Percentiles rank a stretch among this genome's conserved stretches.
Evolutionary conservation across 2,329 filamentous ascomycete species (phyloP).

Genomic region (Cordyceps pruinosa): DNA sequence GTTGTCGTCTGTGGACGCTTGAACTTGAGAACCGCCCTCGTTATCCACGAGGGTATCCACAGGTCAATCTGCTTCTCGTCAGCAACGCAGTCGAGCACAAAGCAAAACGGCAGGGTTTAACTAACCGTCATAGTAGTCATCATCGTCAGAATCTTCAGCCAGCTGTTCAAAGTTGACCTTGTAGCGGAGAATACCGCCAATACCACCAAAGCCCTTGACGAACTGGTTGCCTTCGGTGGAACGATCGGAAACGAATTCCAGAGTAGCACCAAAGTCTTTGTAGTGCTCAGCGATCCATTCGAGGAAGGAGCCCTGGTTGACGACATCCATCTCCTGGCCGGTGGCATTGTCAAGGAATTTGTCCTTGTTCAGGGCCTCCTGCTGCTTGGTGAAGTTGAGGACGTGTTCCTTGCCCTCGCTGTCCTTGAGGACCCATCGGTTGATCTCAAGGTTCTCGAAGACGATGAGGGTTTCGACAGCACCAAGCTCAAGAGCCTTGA

Average conservation of each 20-base stretch:
- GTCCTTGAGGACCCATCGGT: constrained; percentile 81
- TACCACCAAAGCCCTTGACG: constrained; percentile 98
- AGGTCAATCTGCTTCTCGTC: constrained; percentile 64
- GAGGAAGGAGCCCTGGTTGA: constrained; percentile 85
- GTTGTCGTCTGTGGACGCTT: constrained; percentile 37
- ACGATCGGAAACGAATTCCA: constrained; percentile 96
- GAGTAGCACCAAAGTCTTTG: constrained; percentile 90
- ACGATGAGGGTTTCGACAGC: constrained; percentile 93
- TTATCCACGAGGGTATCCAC: constrained; percentile 75
- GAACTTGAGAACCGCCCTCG: constrained; percentile 75
- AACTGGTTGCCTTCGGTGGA: constrained; percentile 99
- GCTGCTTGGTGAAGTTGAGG: constrained; percentile 78
- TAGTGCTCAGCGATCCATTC: constrained; percentile 99
- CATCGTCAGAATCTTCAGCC: constrained; percentile 84
- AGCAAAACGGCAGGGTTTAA: constrained; percentile 11
- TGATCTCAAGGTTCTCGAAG: constrained; percentile 94
- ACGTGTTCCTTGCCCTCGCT: constrained; percentile 65
- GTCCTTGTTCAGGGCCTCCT: constrained; percentile 64
- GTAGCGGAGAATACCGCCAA: constrained; percentile 94
- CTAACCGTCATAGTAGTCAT: constrained; percentile 79
- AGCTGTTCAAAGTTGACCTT: constrained; percentile 99
- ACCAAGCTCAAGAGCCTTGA: constrained; percentile 93
- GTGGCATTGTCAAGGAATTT: constrained; percentile 94
- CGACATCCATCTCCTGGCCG: constrained; percentile 93
- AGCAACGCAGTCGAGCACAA: background rate